Conservation (phyloP, 1,284 basidiomycete genomes). For the Fomes fomentarius region DNA sequence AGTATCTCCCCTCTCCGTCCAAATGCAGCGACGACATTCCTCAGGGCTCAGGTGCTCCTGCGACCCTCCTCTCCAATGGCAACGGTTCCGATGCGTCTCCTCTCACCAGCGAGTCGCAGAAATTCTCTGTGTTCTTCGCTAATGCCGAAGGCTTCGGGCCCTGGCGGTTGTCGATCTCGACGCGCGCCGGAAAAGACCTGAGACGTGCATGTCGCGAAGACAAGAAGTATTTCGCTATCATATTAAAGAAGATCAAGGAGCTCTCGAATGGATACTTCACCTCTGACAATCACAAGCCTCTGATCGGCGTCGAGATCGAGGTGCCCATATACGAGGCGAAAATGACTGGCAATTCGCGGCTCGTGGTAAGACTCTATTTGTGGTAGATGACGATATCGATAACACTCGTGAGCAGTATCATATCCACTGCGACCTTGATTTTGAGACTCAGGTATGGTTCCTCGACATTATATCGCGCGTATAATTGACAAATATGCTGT, state of each 20-base stretch:
- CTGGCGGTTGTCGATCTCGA: conserved; percentile 53
- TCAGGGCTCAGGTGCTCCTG: too few relatives aligned
- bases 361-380: conserved; percentile 43
- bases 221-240: conserved; percentile 44
- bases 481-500: too few relatives aligned
- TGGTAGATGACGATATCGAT: neutral
- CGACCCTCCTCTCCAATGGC: too few relatives aligned
- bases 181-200: conserved; percentile 45
- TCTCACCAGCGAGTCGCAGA: conserved; percentile 37
- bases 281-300: conserved; percentile 61
- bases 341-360: conserved; percentile 55
- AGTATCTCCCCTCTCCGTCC: neutral
- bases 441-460: conserved; percentile 32
- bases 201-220: conserved; percentile 44
- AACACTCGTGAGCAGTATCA: conserved; percentile 48
- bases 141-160: conserved; percentile 53
- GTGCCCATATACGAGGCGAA: conserved; percentile 63
- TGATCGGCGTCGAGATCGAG: conserved; percentile 39
- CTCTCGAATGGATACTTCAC: conserved; percentile 65
- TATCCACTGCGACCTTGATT: conserved; percentile 53
- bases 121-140: conserved; percentile 53
- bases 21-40: neutral
- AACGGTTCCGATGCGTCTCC: too few relatives aligned
- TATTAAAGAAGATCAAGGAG: conserved; percentile 48
- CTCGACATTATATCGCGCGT: too few relatives aligned